Evolutionary conservation across 345 rosid species (phyloP).

Genomic region (Melastoma malabathricum): DNA sequence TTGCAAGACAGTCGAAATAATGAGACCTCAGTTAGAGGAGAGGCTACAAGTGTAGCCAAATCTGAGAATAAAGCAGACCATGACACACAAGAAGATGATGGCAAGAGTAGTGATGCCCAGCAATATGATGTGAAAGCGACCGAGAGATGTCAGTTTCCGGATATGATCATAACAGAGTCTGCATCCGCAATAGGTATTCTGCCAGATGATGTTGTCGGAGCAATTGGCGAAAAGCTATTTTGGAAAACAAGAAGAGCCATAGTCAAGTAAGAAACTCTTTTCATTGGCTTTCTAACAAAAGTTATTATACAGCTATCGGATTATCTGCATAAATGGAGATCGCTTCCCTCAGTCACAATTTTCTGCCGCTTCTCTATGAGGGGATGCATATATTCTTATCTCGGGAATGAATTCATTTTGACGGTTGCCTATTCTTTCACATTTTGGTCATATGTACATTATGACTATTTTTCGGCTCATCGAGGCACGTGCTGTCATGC

Average conservation of each 20-base stretch:
- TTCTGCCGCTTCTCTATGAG: too few relatives aligned
- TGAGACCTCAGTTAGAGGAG: conserved; percentile 21
- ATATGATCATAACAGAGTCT: conserved; percentile 19
- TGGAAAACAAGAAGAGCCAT: conserved; percentile 61
- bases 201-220: conserved; percentile 46
- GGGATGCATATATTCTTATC: too few relatives aligned
- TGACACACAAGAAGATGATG: conserved; percentile 17
- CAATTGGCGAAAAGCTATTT: conserved; percentile 57
- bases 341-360: too few relatives aligned
- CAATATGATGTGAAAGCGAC: conserved; percentile 14
- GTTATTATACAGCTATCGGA: background rate
- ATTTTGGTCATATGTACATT: too few relatives aligned
- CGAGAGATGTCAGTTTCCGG: background rate
- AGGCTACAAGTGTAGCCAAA: conserved; percentile 6
- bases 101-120: conserved; percentile 9
- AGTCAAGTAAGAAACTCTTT: conserved; percentile 34
- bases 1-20: conserved; percentile 11
- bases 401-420: too few relatives aligned
- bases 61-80: conserved; percentile 17
- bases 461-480: too few relatives aligned
- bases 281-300: background rate
- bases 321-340: too few relatives aligned
- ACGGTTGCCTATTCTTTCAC: too few relatives aligned
- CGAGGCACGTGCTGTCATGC: too few relatives aligned
- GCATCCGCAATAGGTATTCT: conserved; percentile 24